Evolutionary conservation across 106 monocot species (phyloP).

Genomic region (Dendrobium huoshanense): DNA sequence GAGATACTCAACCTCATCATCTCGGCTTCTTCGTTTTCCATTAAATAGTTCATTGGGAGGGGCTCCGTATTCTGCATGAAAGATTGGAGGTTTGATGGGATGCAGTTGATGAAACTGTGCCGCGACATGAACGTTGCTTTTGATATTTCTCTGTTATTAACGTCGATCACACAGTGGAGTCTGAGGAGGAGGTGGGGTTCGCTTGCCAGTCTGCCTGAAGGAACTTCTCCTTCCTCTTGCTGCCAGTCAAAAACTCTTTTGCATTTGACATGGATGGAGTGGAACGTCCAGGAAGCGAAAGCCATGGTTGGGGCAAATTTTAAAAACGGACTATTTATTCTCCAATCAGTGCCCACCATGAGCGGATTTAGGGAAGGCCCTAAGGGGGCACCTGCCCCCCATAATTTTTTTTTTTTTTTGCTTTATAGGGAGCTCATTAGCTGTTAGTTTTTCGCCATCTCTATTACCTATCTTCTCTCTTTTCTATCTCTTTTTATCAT

Average conservation of each 20-base stretch:
- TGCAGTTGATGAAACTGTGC: neutral
- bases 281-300: neutral
- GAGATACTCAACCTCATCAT: neutral
- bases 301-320: neutral
- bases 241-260: neutral
- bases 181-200: neutral
- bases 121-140: neutral
- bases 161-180: neutral
- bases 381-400: no score
- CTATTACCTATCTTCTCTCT: no score
- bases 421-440: no score
- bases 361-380: no score
- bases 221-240: neutral
- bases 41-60: neutral
- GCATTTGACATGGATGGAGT: neutral
- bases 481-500: no score
- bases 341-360: no score
- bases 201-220: neutral
- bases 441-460: no score
- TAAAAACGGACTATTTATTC: no score
- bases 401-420: no score
- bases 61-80: neutral
- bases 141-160: neutral
- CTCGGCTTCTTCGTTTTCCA: neutral
- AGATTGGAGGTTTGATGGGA: neutral